Evolutionary conservation across 1,139 yeast genomes (phyloP).

Genomic region (Pichia cactophila): DNA sequence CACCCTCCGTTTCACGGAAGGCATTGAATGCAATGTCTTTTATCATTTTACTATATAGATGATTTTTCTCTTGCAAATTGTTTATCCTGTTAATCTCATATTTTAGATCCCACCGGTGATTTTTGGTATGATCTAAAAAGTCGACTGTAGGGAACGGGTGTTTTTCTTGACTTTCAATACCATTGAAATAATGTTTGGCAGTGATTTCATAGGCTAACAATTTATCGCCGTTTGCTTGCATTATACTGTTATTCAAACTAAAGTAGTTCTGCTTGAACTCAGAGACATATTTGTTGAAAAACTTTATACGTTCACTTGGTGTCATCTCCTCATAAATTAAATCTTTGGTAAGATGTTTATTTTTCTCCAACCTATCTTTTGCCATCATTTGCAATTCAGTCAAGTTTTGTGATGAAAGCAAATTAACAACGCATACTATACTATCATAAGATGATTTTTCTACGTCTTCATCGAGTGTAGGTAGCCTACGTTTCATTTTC

Average conservation of each 20-base stretch:
- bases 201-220: slow-evolving; percentile 21
- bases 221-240: slow-evolving; percentile 11
- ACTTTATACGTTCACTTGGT: slow-evolving; percentile 15
- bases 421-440: slow-evolving; percentile 13
- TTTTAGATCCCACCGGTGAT: slow-evolving; percentile 22
- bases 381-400: slow-evolving; percentile 13
- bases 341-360: slow-evolving; percentile 2
- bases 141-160: slow-evolving; percentile 25
- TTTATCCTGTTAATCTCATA: slow-evolving; percentile 20
- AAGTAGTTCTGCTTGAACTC: slow-evolving; percentile 11
- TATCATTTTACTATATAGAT: slow-evolving; percentile 18
- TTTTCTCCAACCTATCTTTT: slow-evolving; percentile 10
- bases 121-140: slow-evolving; percentile 14
- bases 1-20: slow-evolving; percentile 17
- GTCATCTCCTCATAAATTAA: slow-evolving; percentile 2
- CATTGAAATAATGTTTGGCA: slow-evolving; percentile 24
- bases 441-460: neutral
- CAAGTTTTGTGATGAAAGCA: slow-evolving; percentile 8
- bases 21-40: slow-evolving; percentile 18
- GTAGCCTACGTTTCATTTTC: slow-evolving; percentile 2
- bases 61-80: slow-evolving; percentile 7
- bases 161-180: slow-evolving; percentile 6
- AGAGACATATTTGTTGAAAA: slow-evolving; percentile 8
- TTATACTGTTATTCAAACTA: slow-evolving; percentile 12
- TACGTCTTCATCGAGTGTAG: neutral